Conservation (phyloP, 306 rosid species). For the Neltuma alba region DNA sequence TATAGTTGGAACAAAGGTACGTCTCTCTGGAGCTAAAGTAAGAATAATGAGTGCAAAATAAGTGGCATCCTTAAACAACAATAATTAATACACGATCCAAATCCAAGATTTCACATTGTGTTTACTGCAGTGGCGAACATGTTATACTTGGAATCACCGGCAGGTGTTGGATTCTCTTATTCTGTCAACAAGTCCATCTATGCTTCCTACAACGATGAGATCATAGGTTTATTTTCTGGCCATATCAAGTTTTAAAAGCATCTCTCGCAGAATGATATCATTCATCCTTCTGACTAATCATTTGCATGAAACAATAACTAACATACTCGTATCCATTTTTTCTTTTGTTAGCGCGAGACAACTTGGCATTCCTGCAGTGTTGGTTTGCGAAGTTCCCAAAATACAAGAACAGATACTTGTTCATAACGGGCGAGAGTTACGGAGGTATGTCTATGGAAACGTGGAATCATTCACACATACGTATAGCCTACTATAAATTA, state of each 20-base stretch:
- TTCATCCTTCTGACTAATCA: neutral
- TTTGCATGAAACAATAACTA: too few relatives aligned
- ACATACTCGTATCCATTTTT: neutral
- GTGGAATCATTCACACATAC: neutral
- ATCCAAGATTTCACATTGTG: neutral
- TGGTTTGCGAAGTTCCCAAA: slow-evolving; percentile 41
- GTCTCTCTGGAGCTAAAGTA: neutral
- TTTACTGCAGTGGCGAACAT: slow-evolving; percentile 34
- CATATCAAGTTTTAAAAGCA: too few relatives aligned
- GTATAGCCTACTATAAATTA: too few relatives aligned
- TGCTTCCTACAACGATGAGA: neutral
- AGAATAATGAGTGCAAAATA: too few relatives aligned
- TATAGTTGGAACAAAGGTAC: slow-evolving; percentile 40
- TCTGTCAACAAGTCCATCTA: slow-evolving; percentile 34
- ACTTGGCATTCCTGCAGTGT: slow-evolving; percentile 20
- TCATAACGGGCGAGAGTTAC: slow-evolving; percentile 42
- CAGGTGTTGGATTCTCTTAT: slow-evolving; percentile 48
- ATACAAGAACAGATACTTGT: slow-evolving; percentile 34
- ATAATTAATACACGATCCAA: too few relatives aligned
- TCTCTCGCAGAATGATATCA: neutral
- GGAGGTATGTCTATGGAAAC: slow-evolving; percentile 33
- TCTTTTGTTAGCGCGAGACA: slow-evolving; percentile 32
- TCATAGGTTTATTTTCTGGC: too few relatives aligned
- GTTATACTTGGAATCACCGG: slow-evolving; percentile 46
- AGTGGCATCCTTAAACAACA: too few relatives aligned